phyloP scores from a whole-genome alignment of 2,329 filamentous ascomycete genomes.

The Knufia petricola region DNA sequence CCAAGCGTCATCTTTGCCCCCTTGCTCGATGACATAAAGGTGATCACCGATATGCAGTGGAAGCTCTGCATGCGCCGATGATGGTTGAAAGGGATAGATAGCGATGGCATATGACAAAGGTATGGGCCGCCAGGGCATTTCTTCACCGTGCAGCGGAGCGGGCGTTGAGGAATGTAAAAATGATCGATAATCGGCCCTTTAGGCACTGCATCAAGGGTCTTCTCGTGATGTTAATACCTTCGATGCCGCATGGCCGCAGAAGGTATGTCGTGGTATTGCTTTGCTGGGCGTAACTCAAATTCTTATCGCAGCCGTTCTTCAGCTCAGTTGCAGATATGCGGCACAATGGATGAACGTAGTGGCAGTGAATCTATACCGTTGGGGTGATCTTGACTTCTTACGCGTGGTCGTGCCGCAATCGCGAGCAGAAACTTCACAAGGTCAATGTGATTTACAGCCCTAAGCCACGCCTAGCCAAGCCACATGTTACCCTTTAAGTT shows the following conservation, averaged over 20 bases:
- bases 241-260: not conserved
- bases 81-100: conserved; percentile 84
- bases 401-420: too few species aligned
- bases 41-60: conserved; percentile 97
- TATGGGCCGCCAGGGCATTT: conserved; percentile 94
- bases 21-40: conserved; percentile 96
- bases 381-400: too few species aligned
- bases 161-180: conserved; percentile 1
- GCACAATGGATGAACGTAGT: too few species aligned
- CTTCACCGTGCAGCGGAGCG: conserved; percentile 1
- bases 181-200: conserved; percentile 2
- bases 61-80: conserved; percentile 69
- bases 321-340: not conserved
- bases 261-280: not conserved
- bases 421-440: too few species aligned
- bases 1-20: conserved; percentile 75
- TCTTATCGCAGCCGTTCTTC: not conserved
- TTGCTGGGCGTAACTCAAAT: not conserved
- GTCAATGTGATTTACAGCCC: too few species aligned
- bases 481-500: too few species aligned
- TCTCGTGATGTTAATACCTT: not conserved
- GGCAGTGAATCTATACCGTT: too few species aligned
- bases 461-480: too few species aligned
- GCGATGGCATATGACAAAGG: conserved; percentile 97
- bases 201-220: conserved; percentile 4